These are phyloP conservation scores for Pythium insidiosum DNA, from an alignment of 352 stramenopile genomes.

Conservation along the genomic window DNA sequence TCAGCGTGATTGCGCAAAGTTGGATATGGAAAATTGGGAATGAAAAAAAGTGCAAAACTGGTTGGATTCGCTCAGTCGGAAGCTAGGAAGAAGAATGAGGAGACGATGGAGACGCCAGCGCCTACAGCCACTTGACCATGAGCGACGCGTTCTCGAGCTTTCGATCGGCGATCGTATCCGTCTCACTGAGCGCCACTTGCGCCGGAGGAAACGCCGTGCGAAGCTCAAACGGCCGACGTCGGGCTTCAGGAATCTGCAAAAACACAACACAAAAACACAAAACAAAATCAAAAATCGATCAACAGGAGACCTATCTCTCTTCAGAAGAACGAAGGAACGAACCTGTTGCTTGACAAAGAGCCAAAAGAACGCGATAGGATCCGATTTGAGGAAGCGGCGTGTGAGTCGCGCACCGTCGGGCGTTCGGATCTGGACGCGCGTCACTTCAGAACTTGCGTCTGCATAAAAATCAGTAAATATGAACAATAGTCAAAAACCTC, in stretches of 20 bases:
- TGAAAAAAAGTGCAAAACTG: too few relatives aligned
- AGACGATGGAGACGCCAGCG: neutral
- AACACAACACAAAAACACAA: neutral
- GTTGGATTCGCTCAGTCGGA: too few relatives aligned
- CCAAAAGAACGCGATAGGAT: conserved; percentile 56
- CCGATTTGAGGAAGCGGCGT: conserved; percentile 67
- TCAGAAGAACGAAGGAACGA: neutral
- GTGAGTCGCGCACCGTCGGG: conserved; percentile 56
- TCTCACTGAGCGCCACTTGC: conserved; percentile 40
- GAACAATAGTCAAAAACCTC: neutral
- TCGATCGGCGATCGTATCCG: conserved; percentile 43
- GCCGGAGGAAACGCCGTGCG: conserved; percentile 57
- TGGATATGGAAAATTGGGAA: too few relatives aligned
- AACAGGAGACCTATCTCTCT: too few relatives aligned
- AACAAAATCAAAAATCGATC: too few relatives aligned
- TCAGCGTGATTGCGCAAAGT: too few relatives aligned
- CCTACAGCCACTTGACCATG: conserved; percentile 63
- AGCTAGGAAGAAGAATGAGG: too few relatives aligned
- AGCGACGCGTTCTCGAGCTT: conserved; percentile 72
- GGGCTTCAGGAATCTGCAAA: conserved; percentile 51
- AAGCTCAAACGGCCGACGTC: conserved; percentile 59
- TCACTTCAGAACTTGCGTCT: conserved; percentile 46
- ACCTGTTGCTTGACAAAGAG: conserved; percentile 70
- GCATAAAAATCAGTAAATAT: conserved; percentile 2
- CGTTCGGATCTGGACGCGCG: conserved; percentile 59